These are phyloP conservation scores for Citrus australasica DNA, from an alignment of 345 rosid genomes.

Conservation along the genomic window DNA sequence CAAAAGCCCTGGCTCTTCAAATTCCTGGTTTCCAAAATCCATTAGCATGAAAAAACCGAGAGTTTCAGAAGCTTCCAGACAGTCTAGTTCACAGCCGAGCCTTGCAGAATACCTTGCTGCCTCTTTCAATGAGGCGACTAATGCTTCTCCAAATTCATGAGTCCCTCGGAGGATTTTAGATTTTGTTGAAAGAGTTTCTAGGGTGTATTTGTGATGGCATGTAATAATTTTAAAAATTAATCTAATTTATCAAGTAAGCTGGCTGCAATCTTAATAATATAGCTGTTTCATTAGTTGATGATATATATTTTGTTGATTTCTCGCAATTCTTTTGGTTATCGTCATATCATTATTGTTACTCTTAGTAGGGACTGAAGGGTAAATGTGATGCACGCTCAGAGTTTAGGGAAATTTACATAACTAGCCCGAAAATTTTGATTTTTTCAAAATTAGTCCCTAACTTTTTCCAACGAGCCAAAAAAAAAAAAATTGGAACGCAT, in stretches of 20 bases:
- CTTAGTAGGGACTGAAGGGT: no score
- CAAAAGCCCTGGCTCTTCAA: constrained; percentile 28
- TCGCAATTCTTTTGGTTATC: background rate
- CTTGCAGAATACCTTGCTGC: constrained; percentile 90
- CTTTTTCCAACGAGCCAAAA: no score
- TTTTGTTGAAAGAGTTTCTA: background rate
- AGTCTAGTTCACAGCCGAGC: constrained; percentile 45
- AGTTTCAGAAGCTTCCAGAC: constrained; percentile 40
- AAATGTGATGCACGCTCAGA: no score
- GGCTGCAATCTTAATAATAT: background rate
- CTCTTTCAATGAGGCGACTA: constrained; percentile 56
- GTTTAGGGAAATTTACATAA: no score
- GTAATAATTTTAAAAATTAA: background rate
- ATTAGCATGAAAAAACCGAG: constrained; percentile 41
- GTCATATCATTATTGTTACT: no score
- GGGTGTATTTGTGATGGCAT: background rate
- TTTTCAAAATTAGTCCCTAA: no score
- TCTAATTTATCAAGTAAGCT: background rate
- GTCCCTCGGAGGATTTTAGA: background rate
- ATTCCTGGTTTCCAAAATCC: constrained; percentile 67
- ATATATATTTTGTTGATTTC: background rate
- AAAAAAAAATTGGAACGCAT: no score
- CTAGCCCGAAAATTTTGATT: no score
- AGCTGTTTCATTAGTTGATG: background rate
- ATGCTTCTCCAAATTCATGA: constrained; percentile 31